Evolutionary conservation across 106 monocot genomes (phyloP).

Genomic region (Chionographis japonica): DNA sequence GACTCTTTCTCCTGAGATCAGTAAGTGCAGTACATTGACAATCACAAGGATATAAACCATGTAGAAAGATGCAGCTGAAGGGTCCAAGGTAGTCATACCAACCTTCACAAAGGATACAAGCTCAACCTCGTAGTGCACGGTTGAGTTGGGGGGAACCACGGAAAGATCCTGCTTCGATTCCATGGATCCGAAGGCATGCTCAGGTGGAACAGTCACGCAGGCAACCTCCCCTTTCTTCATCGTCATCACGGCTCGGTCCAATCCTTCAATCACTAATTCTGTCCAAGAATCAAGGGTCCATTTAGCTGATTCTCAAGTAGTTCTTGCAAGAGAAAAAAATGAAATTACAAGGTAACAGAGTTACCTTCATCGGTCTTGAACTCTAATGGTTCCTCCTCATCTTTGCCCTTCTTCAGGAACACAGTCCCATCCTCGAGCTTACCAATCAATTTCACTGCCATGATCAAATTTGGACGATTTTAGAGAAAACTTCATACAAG

Average conservation of each 20-base stretch:
- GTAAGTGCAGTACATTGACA: too few species aligned
- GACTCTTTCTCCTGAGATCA: conserved; percentile 41
- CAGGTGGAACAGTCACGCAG: conserved; percentile 31
- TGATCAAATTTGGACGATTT: neutral
- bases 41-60: too few species aligned
- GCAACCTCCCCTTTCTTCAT: conserved; percentile 58
- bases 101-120: conserved; percentile 52
- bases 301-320: too few species aligned
- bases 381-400: conserved; percentile 36
- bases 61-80: too few species aligned
- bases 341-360: too few species aligned
- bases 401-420: conserved; percentile 34
- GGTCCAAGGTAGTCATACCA: too few species aligned
- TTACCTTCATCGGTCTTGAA: conserved; percentile 50
- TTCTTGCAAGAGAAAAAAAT: neutral
- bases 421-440: conserved; percentile 35
- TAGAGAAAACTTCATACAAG: neutral
- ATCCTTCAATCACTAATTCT: conserved; percentile 41
- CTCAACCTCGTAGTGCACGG: conserved; percentile 40
- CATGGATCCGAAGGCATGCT: conserved; percentile 29
- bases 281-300: too few species aligned
- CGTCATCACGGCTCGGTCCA: conserved; percentile 32
- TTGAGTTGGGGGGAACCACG: conserved; percentile 43
- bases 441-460: conserved; percentile 36
- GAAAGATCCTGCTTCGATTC: conserved; percentile 36